These are phyloP conservation scores for Aspergillus cavernicola DNA, from an alignment of 495 filamentous ascomycete species.

Conservation along the genomic window DNA sequence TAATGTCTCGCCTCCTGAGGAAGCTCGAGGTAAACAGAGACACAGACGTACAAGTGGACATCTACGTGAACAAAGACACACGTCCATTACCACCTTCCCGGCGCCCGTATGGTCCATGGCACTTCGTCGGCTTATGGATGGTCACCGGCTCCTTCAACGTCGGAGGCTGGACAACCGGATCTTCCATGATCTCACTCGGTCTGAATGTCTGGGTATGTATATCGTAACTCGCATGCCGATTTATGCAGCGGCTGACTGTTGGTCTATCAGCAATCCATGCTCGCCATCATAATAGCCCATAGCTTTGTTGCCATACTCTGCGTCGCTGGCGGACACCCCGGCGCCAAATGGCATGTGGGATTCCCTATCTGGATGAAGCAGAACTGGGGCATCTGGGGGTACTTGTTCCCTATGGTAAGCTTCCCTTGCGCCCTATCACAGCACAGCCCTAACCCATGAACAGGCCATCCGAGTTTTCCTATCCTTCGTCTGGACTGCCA, in stretches of 20 bases:
- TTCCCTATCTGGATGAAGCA: neutral
- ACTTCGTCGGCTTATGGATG: conserved; percentile 8
- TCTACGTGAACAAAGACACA: conserved; percentile 2
- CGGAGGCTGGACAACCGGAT: conserved; percentile 5
- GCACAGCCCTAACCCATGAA: neutral
- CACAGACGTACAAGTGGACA: neutral
- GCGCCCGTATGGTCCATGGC: conserved; percentile 2
- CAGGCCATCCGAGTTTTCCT: neutral
- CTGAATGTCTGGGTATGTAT: conserved; percentile 7
- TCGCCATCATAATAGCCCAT: conserved; percentile 1
- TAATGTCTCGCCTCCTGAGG: neutral
- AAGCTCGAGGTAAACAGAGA: neutral
- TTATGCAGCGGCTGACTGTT: neutral
- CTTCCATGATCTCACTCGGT: conserved; percentile 3
- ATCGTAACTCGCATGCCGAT: neutral
- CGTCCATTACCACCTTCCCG: neutral
- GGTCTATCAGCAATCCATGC: neutral
- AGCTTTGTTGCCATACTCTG: conserved; percentile 1
- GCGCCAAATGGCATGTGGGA: conserved; percentile 6
- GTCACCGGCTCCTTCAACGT: conserved; percentile 5
- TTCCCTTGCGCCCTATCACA: neutral
- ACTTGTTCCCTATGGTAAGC: conserved; percentile 2
- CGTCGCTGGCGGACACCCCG: neutral
- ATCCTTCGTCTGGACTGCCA: conserved; percentile 6
- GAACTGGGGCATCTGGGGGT: conserved; percentile 1